Evolutionary conservation across 345 rosid genomes (phyloP).

Genomic region (Pistacia integerrima): DNA sequence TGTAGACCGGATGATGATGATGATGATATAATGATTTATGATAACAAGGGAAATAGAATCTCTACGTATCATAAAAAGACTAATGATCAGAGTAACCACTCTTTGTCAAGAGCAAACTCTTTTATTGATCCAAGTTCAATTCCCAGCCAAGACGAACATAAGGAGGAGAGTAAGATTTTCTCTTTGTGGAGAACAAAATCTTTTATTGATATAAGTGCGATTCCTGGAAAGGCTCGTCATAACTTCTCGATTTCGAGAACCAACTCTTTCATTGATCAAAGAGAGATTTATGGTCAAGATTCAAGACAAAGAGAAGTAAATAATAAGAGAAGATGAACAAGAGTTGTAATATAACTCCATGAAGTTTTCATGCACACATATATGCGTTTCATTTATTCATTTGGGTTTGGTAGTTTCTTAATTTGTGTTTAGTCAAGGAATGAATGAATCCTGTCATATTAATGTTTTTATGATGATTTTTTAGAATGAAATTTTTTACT

Average conservation of each 20-base stretch:
- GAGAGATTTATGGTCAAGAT: no score
- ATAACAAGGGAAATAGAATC: constrained; percentile 45
- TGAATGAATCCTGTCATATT: background rate
- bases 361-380: background rate
- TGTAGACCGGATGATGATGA: constrained; percentile 52
- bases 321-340: background rate
- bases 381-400: background rate
- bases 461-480: background rate
- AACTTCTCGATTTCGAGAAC: no score
- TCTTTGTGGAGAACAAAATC: constrained; percentile 46
- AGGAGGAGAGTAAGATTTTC: no score
- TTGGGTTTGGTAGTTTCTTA: background rate
- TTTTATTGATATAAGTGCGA: constrained; percentile 23
- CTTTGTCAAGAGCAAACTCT: constrained; percentile 46
- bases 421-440: background rate
- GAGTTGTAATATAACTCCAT: background rate
- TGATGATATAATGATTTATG: constrained; percentile 34
- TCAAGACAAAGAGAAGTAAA: constrained; percentile 15
- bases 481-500: background rate
- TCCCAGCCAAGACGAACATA: background rate
- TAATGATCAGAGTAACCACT: constrained; percentile 20
- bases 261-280: no score
- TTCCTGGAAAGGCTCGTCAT: background rate
- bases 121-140: constrained; percentile 24
- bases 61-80: constrained; percentile 45